A percentile compares a stretch with the other conserved stretches of the same genome.
Conservation (phyloP, 306 rosid genomes). For the Quercus wislizeni region DNA sequence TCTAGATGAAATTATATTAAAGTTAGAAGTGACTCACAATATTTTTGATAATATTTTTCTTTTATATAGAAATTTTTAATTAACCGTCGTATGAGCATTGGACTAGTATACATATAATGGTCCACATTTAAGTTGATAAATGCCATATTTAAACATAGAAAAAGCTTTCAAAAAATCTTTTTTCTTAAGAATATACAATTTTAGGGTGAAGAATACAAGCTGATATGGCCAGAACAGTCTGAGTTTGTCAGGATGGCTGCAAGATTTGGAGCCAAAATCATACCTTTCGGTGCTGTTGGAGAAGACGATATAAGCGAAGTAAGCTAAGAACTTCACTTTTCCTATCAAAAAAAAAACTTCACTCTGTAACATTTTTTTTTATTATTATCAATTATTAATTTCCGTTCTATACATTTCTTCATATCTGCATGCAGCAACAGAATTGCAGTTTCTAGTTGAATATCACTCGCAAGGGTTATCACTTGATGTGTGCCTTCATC, state of each 20-base stretch:
- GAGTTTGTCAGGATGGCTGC: conserved; percentile 97
- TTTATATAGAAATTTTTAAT: too few species aligned
- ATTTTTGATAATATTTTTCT: too few species aligned
- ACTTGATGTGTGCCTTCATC: background rate
- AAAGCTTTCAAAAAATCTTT: too few species aligned
- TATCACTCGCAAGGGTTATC: background rate
- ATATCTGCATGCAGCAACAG: background rate
- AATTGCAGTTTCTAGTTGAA: background rate
- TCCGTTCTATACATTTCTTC: background rate
- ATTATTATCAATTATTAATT: conserved; percentile 2
- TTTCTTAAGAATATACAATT: background rate
- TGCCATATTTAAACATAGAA: too few species aligned
- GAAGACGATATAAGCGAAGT: conserved; percentile 83
- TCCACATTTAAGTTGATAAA: too few species aligned
- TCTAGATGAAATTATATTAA: too few species aligned
- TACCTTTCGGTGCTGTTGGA: conserved; percentile 88
- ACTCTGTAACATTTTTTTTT: conserved; percentile 1
- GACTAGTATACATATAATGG: too few species aligned
- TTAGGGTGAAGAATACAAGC: conserved; percentile 85
- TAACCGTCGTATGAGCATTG: too few species aligned
- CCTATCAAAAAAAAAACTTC: too few species aligned
- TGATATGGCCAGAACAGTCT: conserved; percentile 89
- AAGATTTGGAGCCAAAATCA: conserved; percentile 87
- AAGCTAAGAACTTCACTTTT: conserved; percentile 19
- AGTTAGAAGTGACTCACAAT: too few species aligned